A percentile compares a stretch with the other conserved stretches of the same genome.
Conservation (phyloP, 257 asterid species). For the Solanum appendiculatum region DNA sequence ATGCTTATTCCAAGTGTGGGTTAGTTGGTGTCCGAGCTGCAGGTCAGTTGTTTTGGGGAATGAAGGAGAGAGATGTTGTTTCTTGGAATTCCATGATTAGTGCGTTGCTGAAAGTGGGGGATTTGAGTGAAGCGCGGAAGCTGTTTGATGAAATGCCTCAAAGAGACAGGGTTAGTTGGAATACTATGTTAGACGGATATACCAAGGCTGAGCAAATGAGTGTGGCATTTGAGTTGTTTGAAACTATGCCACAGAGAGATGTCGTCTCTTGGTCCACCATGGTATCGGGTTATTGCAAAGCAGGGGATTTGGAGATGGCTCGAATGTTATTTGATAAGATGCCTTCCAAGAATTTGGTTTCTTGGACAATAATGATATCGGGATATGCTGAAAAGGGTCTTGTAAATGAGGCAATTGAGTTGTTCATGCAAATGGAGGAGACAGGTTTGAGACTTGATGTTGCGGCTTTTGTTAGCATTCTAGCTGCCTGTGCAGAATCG, state of each 20-base stretch:
- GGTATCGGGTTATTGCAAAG: slow-evolving; percentile 51
- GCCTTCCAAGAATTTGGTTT: slow-evolving; percentile 69
- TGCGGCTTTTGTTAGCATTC: slow-evolving; percentile 43
- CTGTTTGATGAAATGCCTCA: slow-evolving; percentile 27
- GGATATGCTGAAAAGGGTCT: slow-evolving; percentile 66
- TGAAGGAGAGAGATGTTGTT: slow-evolving; percentile 52
- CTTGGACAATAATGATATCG: slow-evolving; percentile 73
- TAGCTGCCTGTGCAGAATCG: slow-evolving; percentile 64
- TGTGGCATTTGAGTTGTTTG: slow-evolving; percentile 40
- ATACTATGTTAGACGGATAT: slow-evolving; percentile 24
- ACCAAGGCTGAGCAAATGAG: slow-evolving; percentile 17
- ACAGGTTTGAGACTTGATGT: slow-evolving; percentile 36
- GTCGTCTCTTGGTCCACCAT: slow-evolving; percentile 79
- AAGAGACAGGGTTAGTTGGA: slow-evolving; percentile 31
- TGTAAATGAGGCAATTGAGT: slow-evolving; percentile 43
- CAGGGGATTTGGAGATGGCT: slow-evolving; percentile 70
- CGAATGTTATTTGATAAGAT: slow-evolving; percentile 53
- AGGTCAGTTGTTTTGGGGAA: slow-evolving; percentile 32
- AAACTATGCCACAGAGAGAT: slow-evolving; percentile 51
- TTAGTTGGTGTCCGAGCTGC: slow-evolving; percentile 34
- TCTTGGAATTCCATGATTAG: slow-evolving; percentile 60
- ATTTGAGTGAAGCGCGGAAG: slow-evolving; percentile 13
- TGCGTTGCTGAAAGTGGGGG: slow-evolving; percentile 18
- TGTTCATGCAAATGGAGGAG: slow-evolving; percentile 44
- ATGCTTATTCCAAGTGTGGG: slow-evolving; percentile 59